phyloP scores from a whole-genome alignment of 1,284 basidiomycete genomes.

The Malassezia brasiliensis region DNA sequence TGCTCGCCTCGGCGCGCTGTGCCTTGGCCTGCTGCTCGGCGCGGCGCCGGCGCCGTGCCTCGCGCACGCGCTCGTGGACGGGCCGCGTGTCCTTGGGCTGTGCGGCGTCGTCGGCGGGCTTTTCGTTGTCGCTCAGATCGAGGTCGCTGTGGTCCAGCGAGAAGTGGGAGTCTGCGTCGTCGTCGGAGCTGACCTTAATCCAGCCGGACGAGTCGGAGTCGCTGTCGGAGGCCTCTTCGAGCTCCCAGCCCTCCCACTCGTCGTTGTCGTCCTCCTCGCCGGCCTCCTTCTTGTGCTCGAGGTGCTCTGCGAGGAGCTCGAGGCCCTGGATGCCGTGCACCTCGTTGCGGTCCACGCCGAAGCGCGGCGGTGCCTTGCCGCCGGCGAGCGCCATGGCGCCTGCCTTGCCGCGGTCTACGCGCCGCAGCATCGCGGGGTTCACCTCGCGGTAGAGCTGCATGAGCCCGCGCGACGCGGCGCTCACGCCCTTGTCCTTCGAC shows the following conservation, averaged over 20 bases:
- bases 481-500: conserved; percentile 87
- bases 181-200: conserved; percentile 72
- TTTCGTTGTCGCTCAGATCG: conserved; percentile 51
- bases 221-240: conserved; percentile 61
- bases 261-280: conserved; percentile 55
- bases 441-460: conserved; percentile 90
- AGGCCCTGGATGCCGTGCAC: conserved; percentile 73
- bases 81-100: conserved; percentile 7
- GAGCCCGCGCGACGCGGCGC: conserved; percentile 74
- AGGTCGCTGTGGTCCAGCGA: conserved; percentile 68
- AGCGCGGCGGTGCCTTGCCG: conserved; percentile 53
- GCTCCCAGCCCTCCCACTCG: conserved; percentile 85
- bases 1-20: conserved; percentile 22
- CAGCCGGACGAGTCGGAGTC: conserved; percentile 58
- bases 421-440: conserved; percentile 84
- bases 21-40: conserved; percentile 31
- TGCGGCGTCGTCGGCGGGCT: conserved; percentile 36
- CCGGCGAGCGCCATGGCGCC: conserved; percentile 35
- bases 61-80: conserved; percentile 23
- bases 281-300: conserved; percentile 50
- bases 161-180: conserved; percentile 53
- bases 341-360: conserved; percentile 65
- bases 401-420: conserved; percentile 60
- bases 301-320: conserved; percentile 43
- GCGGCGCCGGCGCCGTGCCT: conserved; percentile 18